Evolutionary conservation across 768 basidiomycete genomes (phyloP), one percentile per base, ranked within the genome.

Genomic region (Melanogaster broomeanus): DNA sequence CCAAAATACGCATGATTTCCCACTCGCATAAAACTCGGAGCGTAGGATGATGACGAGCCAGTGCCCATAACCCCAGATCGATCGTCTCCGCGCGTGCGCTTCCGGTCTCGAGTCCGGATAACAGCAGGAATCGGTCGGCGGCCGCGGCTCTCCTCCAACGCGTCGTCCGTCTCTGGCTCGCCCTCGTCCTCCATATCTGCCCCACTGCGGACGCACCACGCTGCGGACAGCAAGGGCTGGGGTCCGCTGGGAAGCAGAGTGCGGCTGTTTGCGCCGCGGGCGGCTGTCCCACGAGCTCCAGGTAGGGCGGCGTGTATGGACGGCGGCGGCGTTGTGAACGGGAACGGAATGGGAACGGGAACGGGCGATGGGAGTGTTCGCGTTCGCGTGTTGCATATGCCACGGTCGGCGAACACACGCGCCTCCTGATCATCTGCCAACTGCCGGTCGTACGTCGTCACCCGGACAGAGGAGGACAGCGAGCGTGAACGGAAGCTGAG

Each of bases 101-200:
- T 90, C 66, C 80, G 81, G 50, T 84, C 87, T 48, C 81, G 88
- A 37, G 88, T 90, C 28, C 84, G 89, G 58, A 90, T 90, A 55
- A 81, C 87, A 3, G 86, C 85, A 15, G 88, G 88, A 18, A 61
- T 88, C 30, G 77, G 77, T 41, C 77, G 75, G 25, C 76, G 76
- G 57, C 74, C 75, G 19, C 71, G 69, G n/a, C 63, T 49, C 49
- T 40, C 51, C 22, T 68, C 66, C 38, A 52, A 44, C 31, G 47
- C 63, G 4, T 73, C 74, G 18, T 81, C 84, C 30, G 59, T 74
- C 19, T 83, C 84, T 6, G 76, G 78, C 38, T 90, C 89, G 2
- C 80, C 79, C 4, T 90, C 88, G 4, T 91, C 90, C 3, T 90
- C 89, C 35, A 86, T 93, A 55, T 92, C 90, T 34, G 90, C 80